Conservation (phyloP, 805 yeast genomes). For the Pichia insulana region DNA sequence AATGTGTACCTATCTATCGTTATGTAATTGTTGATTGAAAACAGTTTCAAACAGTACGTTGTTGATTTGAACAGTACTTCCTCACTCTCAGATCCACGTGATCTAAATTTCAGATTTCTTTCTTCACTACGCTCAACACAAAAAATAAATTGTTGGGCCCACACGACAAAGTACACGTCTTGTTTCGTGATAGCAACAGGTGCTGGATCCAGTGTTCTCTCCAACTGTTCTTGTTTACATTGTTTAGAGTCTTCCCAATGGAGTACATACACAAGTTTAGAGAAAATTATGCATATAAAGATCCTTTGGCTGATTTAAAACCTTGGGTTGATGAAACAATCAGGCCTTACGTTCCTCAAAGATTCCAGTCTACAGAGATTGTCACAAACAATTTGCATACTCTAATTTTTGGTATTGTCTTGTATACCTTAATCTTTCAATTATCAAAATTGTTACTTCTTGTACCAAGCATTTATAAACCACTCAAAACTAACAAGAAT, state of each 20-base stretch:
- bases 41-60: too few species aligned
- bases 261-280: conserved; percentile 5
- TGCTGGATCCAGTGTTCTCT: too few species aligned
- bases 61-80: too few species aligned
- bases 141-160: too few species aligned
- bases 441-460: conserved; percentile 13
- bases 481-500: conserved; percentile 13
- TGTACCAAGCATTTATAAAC: conserved; percentile 9
- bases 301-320: conserved; percentile 16
- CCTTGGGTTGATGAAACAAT: conserved; percentile 17
- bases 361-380: conserved; percentile 2
- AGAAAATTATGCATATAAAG: conserved; percentile 16
- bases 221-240: too few species aligned
- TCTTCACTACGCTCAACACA: too few species aligned
- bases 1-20: conserved; percentile 12
- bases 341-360: conserved; percentile 16
- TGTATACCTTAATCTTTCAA: conserved; percentile 15
- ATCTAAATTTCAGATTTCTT: too few species aligned
- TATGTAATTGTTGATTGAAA: too few species aligned
- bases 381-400: conserved; percentile 16
- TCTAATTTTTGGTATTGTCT: conserved; percentile 15
- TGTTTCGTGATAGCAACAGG: too few species aligned
- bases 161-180: too few species aligned
- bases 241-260: not conserved
- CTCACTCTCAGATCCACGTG: too few species aligned